phyloP scores from a whole-genome alignment of 495 filamentous ascomycete genomes.

The Apodospora peruviana region DNA sequence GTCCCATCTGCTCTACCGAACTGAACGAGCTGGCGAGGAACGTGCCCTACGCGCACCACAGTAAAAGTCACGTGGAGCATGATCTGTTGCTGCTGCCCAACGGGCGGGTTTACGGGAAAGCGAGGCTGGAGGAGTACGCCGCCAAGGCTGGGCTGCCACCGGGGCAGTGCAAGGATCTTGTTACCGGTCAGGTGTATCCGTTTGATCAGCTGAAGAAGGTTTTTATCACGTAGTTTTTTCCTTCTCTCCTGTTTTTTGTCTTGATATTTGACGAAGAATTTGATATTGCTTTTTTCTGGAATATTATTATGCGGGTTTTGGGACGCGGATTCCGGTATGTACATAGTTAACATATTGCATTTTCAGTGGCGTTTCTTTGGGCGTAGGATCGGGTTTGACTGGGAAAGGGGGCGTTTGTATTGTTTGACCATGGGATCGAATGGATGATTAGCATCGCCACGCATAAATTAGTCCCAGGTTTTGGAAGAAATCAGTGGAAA shows the following conservation, averaged over 20 bases:
- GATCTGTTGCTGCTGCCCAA: constrained; percentile 87
- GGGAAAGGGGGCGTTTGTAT: too few species aligned
- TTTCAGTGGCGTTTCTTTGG: too few species aligned
- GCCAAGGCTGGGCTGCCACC: constrained; percentile 60
- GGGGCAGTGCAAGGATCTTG: constrained; percentile 75
- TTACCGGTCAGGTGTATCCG: constrained; percentile 62
- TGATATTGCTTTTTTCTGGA: too few species aligned
- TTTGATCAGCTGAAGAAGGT: constrained; percentile 72
- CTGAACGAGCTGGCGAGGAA: constrained; percentile 83
- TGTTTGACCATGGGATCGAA: too few species aligned
- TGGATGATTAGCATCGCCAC: too few species aligned
- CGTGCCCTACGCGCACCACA: constrained; percentile 91
- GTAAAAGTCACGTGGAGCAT: constrained; percentile 82
- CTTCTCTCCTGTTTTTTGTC: background rate
- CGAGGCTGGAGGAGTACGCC: constrained; percentile 68
- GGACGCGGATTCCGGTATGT: too few species aligned
- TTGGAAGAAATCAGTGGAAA: too few species aligned
- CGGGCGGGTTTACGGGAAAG: constrained; percentile 74
- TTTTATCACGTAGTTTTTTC: constrained; percentile 54
- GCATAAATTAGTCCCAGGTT: too few species aligned
- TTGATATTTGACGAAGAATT: too few species aligned
- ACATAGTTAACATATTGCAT: too few species aligned
- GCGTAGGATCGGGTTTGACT: too few species aligned
- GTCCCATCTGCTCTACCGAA: constrained; percentile 92
- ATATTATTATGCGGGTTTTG: too few species aligned